These are phyloP conservation scores for Lasiodiplodia sp. DNA, from an alignment of 2,329 filamentous ascomycete species.

Conservation along the genomic window DNA sequence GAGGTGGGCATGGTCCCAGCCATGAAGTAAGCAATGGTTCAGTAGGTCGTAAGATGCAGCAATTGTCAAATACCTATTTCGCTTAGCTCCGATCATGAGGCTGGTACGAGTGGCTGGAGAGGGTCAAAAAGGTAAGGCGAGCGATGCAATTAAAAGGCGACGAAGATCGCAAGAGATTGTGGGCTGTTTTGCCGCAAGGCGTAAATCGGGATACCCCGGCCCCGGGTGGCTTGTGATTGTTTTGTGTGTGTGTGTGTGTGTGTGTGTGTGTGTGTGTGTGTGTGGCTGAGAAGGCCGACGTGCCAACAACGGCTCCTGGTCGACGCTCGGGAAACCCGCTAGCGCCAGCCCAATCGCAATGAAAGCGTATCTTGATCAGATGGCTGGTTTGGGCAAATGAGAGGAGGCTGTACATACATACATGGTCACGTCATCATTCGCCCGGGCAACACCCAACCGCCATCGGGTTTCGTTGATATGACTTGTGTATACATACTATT, in stretches of 20 bases:
- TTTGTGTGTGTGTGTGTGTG: neutral
- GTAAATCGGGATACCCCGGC: neutral
- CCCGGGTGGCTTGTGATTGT: neutral
- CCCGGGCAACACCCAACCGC: neutral
- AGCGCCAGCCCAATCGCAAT: neutral
- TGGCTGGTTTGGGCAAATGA: neutral
- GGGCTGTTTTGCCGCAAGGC: neutral
- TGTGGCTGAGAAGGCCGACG: neutral
- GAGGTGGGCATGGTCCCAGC: neutral
- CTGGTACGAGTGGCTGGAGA: neutral
- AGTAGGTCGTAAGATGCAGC: neutral
- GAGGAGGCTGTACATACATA: neutral
- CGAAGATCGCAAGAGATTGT: neutral
- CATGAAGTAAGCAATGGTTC: neutral
- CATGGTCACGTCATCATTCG: neutral
- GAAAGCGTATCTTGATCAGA: neutral
- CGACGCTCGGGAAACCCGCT: neutral
- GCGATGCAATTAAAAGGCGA: neutral
- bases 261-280: neutral
- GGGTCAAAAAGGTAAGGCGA: neutral
- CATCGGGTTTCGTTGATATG: neutral
- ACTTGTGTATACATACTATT: neutral
- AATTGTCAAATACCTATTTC: neutral
- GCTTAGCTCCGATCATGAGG: neutral
- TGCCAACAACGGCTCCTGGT: neutral